Percentiles rank a stretch among this genome's conserved stretches.
phyloP scores from a whole-genome alignment of 257 asterid species.

The Solanum lignicaule region DNA sequence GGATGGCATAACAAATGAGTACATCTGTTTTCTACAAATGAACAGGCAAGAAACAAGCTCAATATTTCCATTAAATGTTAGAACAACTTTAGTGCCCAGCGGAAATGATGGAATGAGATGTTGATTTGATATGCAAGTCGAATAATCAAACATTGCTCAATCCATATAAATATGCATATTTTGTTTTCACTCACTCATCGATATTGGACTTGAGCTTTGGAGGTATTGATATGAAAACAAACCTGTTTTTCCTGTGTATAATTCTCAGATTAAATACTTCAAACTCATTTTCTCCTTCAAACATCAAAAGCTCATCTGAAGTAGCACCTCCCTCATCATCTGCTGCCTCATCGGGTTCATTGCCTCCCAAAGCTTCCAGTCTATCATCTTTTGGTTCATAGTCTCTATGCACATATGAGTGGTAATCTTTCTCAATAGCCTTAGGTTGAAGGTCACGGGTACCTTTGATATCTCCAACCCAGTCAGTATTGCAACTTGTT shows the following conservation, averaged over 20 bases:
- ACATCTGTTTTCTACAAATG: slow-evolving; percentile 37
- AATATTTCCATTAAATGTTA: slow-evolving; percentile 10
- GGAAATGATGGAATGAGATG: neutral
- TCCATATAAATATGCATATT: neutral
- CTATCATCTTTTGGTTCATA: slow-evolving; percentile 15
- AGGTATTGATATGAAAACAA: slow-evolving; percentile 1
- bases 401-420: neutral
- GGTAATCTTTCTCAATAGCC: slow-evolving; percentile 10
- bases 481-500: slow-evolving; percentile 13
- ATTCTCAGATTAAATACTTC: slow-evolving; percentile 62
- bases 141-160: neutral
- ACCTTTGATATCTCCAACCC: slow-evolving; percentile 18
- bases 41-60: slow-evolving; percentile 22
- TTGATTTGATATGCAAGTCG: neutral
- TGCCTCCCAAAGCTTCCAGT: slow-evolving; percentile 13
- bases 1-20: slow-evolving; percentile 41
- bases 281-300: slow-evolving; percentile 56
- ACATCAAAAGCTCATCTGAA: slow-evolving; percentile 43
- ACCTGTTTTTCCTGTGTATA: slow-evolving; percentile 89
- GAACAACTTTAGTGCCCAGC: neutral
- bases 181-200: neutral
- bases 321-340: slow-evolving; percentile 33
- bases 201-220: neutral
- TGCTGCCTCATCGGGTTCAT: slow-evolving; percentile 23
- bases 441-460: slow-evolving; percentile 11